Evolutionary conservation across 441 rosid species (phyloP), one percentile per base, ranked within the genome.

Genomic region (Populus hybrid): DNA sequence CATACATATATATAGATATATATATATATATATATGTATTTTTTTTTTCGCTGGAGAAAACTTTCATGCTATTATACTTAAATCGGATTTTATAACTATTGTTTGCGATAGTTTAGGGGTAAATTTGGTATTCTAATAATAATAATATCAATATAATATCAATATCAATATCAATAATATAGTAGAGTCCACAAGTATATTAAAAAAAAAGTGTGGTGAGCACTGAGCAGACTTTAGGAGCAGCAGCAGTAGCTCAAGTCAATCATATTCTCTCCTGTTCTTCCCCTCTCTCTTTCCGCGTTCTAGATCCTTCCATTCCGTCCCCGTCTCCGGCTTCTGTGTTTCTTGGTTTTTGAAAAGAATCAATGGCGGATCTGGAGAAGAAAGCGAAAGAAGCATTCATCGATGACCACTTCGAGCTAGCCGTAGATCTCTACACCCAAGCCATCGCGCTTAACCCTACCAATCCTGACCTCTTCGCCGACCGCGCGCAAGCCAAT

Each of bases 401-500:
- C 85, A 81, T 92, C 74, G 97, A 95, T 65, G 98, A 95, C 74
- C 87, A 92, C 84, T 91, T 95, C 80, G 90, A 89, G 75, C 87
- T 86, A 24, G 91, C 98, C 36, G 78, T 83, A 69, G 96, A 91
- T 79, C 87, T 95, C 72, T 93, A 90, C 83, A 78, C 93, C 0
- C 87, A 90, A 80, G 98, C 98, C 74, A 87, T 95, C 82, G 78
- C 79, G 10, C 83, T 89, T 77, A 83, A 80, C 90, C 93, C 98
- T 69, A 81, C 75, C 14, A 83, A 80, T 74, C 86, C 97, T 3
- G 94, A 89, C 24, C 89, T 87, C 78, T 90, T 81, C 80, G 92
- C 92, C n/a, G 96, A 95, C 85, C 91, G 98, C 24, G 95, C 99
- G 82, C 99, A 93, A 80, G 96, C 96, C 81, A 85, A 88, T 77